Base-by-base conservation (phyloP, 805 yeast genomes). In the Candida broadrunensis region DNA sequence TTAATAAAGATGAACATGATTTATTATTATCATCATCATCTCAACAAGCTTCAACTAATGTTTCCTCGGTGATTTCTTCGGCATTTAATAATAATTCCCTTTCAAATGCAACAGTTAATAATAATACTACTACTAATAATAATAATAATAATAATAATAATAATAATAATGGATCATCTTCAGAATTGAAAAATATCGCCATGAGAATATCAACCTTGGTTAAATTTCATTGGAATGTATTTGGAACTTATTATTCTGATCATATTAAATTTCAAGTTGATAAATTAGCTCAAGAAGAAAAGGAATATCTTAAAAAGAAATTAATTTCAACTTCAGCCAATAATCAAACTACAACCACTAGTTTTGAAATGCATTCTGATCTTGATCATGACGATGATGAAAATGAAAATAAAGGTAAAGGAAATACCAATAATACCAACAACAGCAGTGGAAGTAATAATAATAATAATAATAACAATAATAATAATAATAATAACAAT, bases 201-300 rank as follows among this genome's bases (percentile, higher is more conserved):
- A 75, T 74, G 38, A 77, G 86, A 50, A 65, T 85, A 38, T 74
- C 81, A 44, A 80, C 85, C 13, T 72, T 88, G 43, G 78, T 79
- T 36, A 82, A 80, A 43, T 83, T 88, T 65, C 95, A 88, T 61
- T 83, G 89, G 87, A 81, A 78, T 42, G 96, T 88, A 11, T 87
- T 88, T 61, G 89, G 87, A 24, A 73, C 73, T 33, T 81, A 82
- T 63, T 88, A 88, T 52, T 60, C 67, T 33, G 79, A 75, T 39
- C 57, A 53, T 27, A 41, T 54, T 18, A 48, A 45, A 25, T 26
- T 31, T 33, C 42, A 35, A 35, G 35, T 35, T 33, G 20, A 18
- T 12, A 38, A 36, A 25, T 35, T 43, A 26, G 31, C 20, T 15
- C 41, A 24, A 33, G 31, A 33, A 27, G 32, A 29, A 11, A 15